Evolutionary conservation across 306 rosid species (phyloP).

Genomic region (Pterocarpus macrocarpus): DNA sequence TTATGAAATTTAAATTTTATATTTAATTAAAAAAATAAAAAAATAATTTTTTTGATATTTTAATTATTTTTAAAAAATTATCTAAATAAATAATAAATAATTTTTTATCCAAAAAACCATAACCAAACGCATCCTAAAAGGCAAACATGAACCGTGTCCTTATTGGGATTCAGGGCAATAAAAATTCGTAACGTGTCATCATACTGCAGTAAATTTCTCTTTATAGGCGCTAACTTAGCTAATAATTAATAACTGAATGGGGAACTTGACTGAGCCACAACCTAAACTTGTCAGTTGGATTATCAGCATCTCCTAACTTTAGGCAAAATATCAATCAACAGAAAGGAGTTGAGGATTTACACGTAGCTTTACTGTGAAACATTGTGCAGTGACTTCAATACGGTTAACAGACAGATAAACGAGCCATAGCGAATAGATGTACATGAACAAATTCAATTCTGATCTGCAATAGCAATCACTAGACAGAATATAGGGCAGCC

Average conservation of each 20-base stretch:
- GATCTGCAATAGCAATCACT: not conserved
- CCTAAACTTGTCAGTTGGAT: slow-evolving; percentile 39
- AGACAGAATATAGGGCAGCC: not conserved
- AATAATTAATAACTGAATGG: not conserved
- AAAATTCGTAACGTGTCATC: not conserved
- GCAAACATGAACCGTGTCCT: slow-evolving; percentile 10
- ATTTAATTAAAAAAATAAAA: too few species aligned
- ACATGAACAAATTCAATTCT: not conserved
- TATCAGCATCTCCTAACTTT: slow-evolving; percentile 32
- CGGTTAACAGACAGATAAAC: not conserved
- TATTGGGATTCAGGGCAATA: not conserved
- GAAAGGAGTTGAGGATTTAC: not conserved
- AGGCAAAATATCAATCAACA: slow-evolving; percentile 28
- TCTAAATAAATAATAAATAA: too few species aligned
- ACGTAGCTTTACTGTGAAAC: not conserved
- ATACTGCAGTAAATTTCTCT: slow-evolving; percentile 3
- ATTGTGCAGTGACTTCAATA: not conserved
- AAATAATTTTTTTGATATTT: too few species aligned
- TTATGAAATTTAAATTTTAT: too few species aligned
- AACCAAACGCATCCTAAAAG: too few species aligned
- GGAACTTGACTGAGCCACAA: slow-evolving; percentile 15
- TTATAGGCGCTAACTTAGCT: not conserved
- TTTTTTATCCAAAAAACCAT: too few species aligned
- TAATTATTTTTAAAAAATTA: too few species aligned
- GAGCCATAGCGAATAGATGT: not conserved